Percentiles rank a stretch among this genome's conserved stretches.
Conservation (phyloP, 1,139 yeast species). For the Diutina neorugosa region DNA sequence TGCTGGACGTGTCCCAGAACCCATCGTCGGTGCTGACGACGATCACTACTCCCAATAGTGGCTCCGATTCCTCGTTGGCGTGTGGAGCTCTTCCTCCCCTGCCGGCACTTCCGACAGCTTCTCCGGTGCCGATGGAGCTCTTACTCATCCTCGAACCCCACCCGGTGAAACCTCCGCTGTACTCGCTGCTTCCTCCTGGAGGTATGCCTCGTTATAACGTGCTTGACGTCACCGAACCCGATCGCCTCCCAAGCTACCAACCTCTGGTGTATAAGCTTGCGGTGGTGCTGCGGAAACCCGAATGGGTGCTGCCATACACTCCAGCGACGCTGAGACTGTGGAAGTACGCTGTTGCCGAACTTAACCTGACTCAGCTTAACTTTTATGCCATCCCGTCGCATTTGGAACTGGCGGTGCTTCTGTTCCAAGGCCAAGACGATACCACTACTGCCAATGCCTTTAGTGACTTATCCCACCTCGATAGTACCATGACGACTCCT, state of each 20-base stretch:
- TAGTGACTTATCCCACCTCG: conserved; percentile 6
- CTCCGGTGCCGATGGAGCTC: background rate
- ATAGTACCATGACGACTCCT: conserved; percentile 20
- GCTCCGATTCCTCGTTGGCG: background rate
- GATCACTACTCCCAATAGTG: background rate
- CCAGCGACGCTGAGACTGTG: conserved; percentile 50
- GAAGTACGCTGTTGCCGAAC: conserved; percentile 49
- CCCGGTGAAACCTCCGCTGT: conserved; percentile 40
- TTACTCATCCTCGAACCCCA: conserved; percentile 29
- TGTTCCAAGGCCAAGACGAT: background rate
- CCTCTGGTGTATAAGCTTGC: conserved; percentile 51
- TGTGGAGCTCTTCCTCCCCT: background rate
- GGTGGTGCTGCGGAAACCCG: conserved; percentile 41
- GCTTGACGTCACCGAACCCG: conserved; percentile 10
- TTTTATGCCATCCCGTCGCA: conserved; percentile 34
- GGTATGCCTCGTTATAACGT: conserved; percentile 44
- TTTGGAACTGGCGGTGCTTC: conserved; percentile 14
- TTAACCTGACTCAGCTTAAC: conserved; percentile 66
- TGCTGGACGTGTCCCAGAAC: background rate
- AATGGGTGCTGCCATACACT: conserved; percentile 60
- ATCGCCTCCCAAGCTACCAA: conserved; percentile 34
- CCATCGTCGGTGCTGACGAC: background rate
- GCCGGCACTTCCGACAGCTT: background rate
- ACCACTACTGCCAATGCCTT: background rate
- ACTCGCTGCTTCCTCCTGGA: conserved; percentile 32